Base-by-base conservation (phyloP, 495 filamentous ascomycete genomes). In the Immersiella caudata region DNA sequence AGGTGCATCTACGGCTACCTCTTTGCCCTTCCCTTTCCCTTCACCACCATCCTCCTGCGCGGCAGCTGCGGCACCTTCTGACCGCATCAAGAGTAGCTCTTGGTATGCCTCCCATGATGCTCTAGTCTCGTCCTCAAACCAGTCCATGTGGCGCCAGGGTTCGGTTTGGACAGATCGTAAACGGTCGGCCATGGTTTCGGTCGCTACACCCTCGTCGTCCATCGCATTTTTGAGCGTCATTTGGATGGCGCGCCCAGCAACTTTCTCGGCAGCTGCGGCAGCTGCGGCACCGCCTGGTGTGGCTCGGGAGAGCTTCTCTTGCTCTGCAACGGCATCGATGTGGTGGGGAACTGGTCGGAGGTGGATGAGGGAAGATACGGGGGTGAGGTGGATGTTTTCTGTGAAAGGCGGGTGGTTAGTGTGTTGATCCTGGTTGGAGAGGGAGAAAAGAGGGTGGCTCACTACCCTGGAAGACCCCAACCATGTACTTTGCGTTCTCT, bases 381-480 rank as follows among this genome's bases (percentile, higher is more conserved):
- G 82, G 52, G 81, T 83, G 8, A 84, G 78, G 60, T 84, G 78
- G 60, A 84, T 71, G 71, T 82, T 78, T 61, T 81, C 81, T 84
- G 65, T 8, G 12, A 18, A 16, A n/a, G 58, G 14, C 25, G 35
- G 29, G 25, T 12, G 9, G 40, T 57, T 1, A 46, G 26, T 58
- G 27, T 46, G 35, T 11, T 26, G 46, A 51, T 25, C 46, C 16
- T 21, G 56, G 26, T 9, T 21, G 11, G 11, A 4, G 40, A 46
- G 59, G 27, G 52, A 33, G 14, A 11, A 21, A 18, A 12, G 14
- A 21, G 16, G 26, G 21, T 22, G n/a, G 68, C 80, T 67, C 27
- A 83, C 82, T 77, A 40, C 80, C 81, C 67, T 82, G 77, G 60
- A 84, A 82, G 4, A 84, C 80, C 20, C 80, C 82, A n/a, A 84